Evolutionary conservation across 164 flowering plant genomes (phyloP), one percentile per base, ranked within the genome.

Genomic region (Hamamelis virginiana): DNA sequence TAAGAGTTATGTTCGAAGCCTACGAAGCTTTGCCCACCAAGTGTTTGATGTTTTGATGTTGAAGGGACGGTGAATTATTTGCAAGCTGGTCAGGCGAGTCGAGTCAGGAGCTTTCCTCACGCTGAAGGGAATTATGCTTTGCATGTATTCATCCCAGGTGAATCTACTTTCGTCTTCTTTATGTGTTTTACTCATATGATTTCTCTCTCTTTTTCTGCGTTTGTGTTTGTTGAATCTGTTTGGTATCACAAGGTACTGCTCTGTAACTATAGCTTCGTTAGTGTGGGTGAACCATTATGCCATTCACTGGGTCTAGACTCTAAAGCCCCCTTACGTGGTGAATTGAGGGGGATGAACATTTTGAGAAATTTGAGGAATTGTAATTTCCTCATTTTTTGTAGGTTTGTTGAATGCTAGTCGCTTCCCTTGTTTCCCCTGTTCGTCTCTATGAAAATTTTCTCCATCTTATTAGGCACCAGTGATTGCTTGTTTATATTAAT

Each of bases 61-160:
- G 67, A 67, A 75, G 82, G 76, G 46, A 21, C 59, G 60, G 13
- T 55, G 12, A 89, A 78, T 74, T 75, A 22, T 66, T 57, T 38
- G 52, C 76, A 70, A 69, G 65, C n/a, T 38, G 81, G 72, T 59
- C 80, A 80, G 67, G 72, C 86, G 23, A 81, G 67, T 80, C 80
- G 97, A 64, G 79, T 89, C 43, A 81, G 98, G 74, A 87, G 77
- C 82, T 94, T 94, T 73, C 89, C 92, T 27, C 97, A 91, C 22
- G 89, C 89, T 33, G 88, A 92, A 59, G 98, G 98, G 15, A 95
- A 95, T 78, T 95, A 83, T 59, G 96, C 97, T 23, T 67, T 92
- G 19, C 96, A 95, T 75, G 90, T 92, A 14, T 92, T 75, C 76
- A 95, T 95, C 59, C 97, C 97, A 78, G 97, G 97, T 92, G 61